Conservation (phyloP, 1,284 basidiomycete species). For the Rhodotorula sp. region DNA sequence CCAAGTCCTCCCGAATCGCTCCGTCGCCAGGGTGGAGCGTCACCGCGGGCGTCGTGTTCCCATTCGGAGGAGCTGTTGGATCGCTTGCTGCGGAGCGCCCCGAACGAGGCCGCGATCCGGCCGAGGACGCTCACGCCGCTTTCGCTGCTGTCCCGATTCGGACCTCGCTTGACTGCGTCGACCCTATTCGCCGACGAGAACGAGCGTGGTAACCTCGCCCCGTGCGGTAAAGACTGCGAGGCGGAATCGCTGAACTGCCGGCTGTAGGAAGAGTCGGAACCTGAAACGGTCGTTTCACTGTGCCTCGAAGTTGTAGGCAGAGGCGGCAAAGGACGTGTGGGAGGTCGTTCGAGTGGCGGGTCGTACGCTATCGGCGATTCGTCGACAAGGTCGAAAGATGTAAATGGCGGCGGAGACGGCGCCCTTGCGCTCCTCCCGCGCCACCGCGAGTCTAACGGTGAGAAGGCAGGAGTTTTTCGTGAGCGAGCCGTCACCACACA, state of each 20-base stretch:
- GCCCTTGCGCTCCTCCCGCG: not conserved
- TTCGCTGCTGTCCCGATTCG: not conserved
- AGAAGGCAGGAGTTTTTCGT: not conserved
- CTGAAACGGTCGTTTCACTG: not conserved
- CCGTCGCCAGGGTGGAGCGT: not conserved
- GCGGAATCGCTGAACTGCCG: too few relatives aligned
- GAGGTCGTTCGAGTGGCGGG: not conserved
- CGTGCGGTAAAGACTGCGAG: not conserved
- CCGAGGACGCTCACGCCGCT: slow-evolving; percentile 8
- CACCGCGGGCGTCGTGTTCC: not conserved
- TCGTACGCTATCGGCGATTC: slow-evolving; percentile 5
- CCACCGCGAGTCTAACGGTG: slow-evolving; percentile 6
- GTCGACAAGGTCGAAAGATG: not conserved
- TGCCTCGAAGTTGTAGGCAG: not conserved
- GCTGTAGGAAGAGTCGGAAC: too few relatives aligned
- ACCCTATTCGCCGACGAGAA: not conserved
- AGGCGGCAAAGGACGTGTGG: not conserved
- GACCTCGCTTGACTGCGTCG: not conserved
- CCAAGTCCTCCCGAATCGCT: not conserved
- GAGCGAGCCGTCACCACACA: fast-evolving
- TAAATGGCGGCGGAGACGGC: slow-evolving; percentile 10
- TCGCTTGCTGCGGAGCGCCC: not conserved
- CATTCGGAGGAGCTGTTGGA: not conserved
- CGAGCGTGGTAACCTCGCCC: too few relatives aligned
- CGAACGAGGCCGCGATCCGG: slow-evolving; percentile 14